These are phyloP conservation scores for Nicotiana obtusifolia DNA, from an alignment of 257 asterid species.

Conservation along the genomic window DNA sequence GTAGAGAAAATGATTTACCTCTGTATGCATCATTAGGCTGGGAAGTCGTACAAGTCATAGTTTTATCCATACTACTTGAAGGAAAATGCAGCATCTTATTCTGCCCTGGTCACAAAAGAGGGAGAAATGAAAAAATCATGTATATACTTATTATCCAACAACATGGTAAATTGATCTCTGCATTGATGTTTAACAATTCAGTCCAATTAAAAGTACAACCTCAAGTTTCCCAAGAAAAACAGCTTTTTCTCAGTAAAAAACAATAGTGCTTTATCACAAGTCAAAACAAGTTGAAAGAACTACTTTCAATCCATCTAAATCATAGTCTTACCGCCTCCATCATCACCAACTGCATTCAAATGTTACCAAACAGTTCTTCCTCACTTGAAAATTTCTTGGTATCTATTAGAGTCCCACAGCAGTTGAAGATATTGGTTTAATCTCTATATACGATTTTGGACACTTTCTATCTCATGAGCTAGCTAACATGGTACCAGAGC, in stretches of 20 bases:
- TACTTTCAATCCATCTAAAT: background rate
- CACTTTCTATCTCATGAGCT: background rate
- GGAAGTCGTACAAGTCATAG: constrained; percentile 25
- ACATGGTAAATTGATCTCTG: background rate
- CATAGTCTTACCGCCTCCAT: background rate
- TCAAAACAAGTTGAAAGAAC: background rate
- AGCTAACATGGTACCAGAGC: background rate
- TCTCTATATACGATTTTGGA: background rate
- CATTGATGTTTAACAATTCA: background rate
- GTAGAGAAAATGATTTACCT: constrained; percentile 23
- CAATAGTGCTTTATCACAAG: too few species aligned
- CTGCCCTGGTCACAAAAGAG: constrained; percentile 61
- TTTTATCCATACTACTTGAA: constrained; percentile 26
- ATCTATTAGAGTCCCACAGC: background rate
- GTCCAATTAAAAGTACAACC: background rate
- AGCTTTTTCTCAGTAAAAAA: background rate
- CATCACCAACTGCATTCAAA: background rate
- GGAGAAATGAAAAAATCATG: constrained; percentile 13
- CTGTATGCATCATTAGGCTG: constrained; percentile 26
- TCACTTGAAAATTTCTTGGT: background rate
- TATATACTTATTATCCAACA: background rate
- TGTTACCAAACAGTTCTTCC: background rate
- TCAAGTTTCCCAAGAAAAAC: background rate
- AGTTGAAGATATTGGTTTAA: background rate
- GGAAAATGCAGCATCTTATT: constrained; percentile 53